Evolutionary conservation across 306 rosid species (phyloP), one percentile per base, ranked within the genome.

Genomic region (Alnus rubra): DNA sequence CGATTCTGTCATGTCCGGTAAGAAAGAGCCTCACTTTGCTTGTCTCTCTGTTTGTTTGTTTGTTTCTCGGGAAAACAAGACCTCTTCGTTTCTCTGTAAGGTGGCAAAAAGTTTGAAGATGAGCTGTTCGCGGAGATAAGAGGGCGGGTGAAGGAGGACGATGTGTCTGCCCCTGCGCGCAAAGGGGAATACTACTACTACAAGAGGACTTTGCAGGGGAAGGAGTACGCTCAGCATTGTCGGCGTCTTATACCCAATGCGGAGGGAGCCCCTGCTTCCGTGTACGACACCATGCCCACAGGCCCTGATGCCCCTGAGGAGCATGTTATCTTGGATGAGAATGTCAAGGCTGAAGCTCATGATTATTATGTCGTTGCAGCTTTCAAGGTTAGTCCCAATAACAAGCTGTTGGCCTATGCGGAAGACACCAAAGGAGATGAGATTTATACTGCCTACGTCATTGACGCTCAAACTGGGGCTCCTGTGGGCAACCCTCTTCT

Each of bases 401-500:
- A 83, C 85, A 86, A 90, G 76, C 80, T 94, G 71, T 93, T 94
- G 84, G 98, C 97, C 35, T 92, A 89, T 89, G 90, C 97, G 11
- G 97, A 92, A 76, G 98, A 94, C 59, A 92, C 98, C 37, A 94
- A 88, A 80, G 98, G 98, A 60, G 82, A 94, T 88, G 97, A 94
- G 85, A 94, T 88, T 79, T 94, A 94, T 80, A 94, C 90, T 11
- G 82, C 88, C 58, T 78, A 86, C 79, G 88, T 94, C 81, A 92
- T 94, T 71, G 97, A 92, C 79, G 84, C 88, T 64, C 90, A 92
- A 65, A 92, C 91, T 75, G 91, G 85, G 59, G 84, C 88, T 84
- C 79, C 82, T 30, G 80, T 91, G 18, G 93, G 94, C 19, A 79
- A 87, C 72, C 92, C 95, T 73, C 89, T 92, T 72, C 65, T 79